Conservation (phyloP, 768 basidiomycete species). For the Phallus indusiatus region DNA sequence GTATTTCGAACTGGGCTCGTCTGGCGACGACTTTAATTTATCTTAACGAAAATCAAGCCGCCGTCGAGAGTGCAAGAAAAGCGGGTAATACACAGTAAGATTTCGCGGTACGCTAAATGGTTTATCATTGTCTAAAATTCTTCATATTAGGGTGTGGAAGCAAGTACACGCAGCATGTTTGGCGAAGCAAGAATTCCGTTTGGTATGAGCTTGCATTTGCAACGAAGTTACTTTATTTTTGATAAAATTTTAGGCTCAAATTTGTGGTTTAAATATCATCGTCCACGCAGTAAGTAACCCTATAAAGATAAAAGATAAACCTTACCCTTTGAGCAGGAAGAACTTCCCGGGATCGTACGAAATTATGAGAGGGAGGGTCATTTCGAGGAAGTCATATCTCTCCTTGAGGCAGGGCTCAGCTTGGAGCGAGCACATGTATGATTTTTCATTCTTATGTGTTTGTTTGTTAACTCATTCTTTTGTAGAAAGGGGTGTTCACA, state of each 20-base stretch:
- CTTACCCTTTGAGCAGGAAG: conserved; percentile 42
- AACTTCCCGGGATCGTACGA: conserved; percentile 61
- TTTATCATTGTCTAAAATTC: conserved; percentile 10
- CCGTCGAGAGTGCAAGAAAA: conserved; percentile 98
- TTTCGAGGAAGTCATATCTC: conserved; percentile 86
- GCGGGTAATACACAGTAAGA: conserved; percentile 96
- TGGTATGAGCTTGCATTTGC: conserved; percentile 35
- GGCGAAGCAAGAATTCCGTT: conserved; percentile 92
- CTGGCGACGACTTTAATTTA: conserved; percentile 98
- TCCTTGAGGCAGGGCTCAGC: conserved; percentile 92
- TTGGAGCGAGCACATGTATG: conserved; percentile 88
- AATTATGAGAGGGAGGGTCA: conserved; percentile 87
- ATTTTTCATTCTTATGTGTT: conserved; percentile 4
- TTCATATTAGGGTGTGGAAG: conserved; percentile 84
- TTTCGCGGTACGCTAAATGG: neutral
- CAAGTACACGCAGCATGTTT: conserved; percentile 98
- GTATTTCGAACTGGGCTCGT: conserved; percentile 98
- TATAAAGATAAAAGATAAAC: neutral
- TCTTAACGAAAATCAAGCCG: conserved; percentile 94
- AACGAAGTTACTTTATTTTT: neutral
- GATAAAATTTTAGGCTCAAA: conserved; percentile 60
- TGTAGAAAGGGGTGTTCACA: conserved; percentile 92
- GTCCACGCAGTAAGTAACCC: conserved; percentile 59
- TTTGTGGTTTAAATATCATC: conserved; percentile 96
- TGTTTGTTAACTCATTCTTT: conserved; percentile 13